These are phyloP conservation scores for Lipomyces mesembrius DNA, from an alignment of 805 yeast species.

Conservation along the genomic window DNA sequence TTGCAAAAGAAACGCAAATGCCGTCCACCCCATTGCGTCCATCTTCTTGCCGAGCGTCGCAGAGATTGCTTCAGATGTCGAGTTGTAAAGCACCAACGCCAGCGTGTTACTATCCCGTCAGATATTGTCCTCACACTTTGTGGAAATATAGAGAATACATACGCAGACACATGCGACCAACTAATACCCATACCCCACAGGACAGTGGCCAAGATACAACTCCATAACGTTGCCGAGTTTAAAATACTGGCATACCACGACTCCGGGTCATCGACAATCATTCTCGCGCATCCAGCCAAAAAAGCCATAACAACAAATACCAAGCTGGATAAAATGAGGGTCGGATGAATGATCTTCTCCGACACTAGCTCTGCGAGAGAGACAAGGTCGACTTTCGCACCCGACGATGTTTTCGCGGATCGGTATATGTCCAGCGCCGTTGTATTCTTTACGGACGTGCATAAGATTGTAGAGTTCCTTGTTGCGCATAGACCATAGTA, in stretches of 20 bases:
- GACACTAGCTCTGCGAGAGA: conserved; percentile 32
- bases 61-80: conserved; percentile 19
- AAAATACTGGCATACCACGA: conserved; percentile 14
- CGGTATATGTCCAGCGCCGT: conserved; percentile 13
- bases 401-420: conserved; percentile 10
- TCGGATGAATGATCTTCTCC: conserved; percentile 48
- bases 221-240: conserved; percentile 22
- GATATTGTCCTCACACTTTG: neutral
- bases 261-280: conserved; percentile 10
- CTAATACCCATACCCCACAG: conserved; percentile 28
- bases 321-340: conserved; percentile 49
- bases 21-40: conserved; percentile 37
- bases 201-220: conserved; percentile 21
- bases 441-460: conserved; percentile 14
- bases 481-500: conserved; percentile 34
- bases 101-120: conserved; percentile 16
- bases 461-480: conserved; percentile 3
- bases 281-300: neutral
- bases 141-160: neutral
- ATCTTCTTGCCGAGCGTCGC: conserved; percentile 25
- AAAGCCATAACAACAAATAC: conserved; percentile 44
- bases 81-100: conserved; percentile 7
- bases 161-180: conserved; percentile 31
- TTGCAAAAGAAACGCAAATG: conserved; percentile 25
- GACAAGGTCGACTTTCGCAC: conserved; percentile 32